Base-by-base conservation (phyloP, 1,284 basidiomycete species). In the Ustilago shanxiensis region DNA sequence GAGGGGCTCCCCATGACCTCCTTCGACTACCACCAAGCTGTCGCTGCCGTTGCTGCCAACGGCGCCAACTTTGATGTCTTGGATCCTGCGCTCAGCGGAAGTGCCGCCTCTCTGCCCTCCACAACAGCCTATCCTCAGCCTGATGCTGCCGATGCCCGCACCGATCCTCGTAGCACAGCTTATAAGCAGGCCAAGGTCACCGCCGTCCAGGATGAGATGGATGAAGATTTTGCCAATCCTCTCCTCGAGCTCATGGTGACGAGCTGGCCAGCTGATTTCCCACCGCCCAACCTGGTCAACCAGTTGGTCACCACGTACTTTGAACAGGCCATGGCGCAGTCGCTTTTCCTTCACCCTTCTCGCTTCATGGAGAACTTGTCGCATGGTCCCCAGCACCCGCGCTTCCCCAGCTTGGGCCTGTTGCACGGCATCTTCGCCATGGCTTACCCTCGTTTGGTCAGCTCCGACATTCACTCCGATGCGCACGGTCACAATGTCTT, bases 211-310 rank as follows among this genome's bases (percentile, higher is more conserved):
- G 74, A 72, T 22, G 66, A 61, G 35, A 72, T 77, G 74, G 69
- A 77, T 41, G 56, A 73, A 28, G 70, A 67, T 50, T 55, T 66
- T 53, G 51, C 64, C 58, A 58, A 64, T 3, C 76, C 76, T 10
- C 50, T 81, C 10, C 66, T 74, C 37, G 70, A 81, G 60, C 72
- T 82, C 52, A 72, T 80, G 60, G 66, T 79, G 39, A 68, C 79
- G 13, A 72, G 67, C 64, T 82, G 80, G 80, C 80, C 80, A 20
- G 56, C 73, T 14, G 80, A 82, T 51, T 80, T 82, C 44, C 80
- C 80, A 2, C 72, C 80, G 10, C 76, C 79, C 33, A 66, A 70
- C 45, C 69, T 74, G 51, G 79, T 82, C 57, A 67, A 73, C 53
- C 65, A 68, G 60, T 57, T 82, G 39, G 77, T 79, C 47, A 62